These are phyloP conservation scores for Nakataea oryzae DNA, from an alignment of 2,329 filamentous ascomycete species.

Conservation along the genomic window DNA sequence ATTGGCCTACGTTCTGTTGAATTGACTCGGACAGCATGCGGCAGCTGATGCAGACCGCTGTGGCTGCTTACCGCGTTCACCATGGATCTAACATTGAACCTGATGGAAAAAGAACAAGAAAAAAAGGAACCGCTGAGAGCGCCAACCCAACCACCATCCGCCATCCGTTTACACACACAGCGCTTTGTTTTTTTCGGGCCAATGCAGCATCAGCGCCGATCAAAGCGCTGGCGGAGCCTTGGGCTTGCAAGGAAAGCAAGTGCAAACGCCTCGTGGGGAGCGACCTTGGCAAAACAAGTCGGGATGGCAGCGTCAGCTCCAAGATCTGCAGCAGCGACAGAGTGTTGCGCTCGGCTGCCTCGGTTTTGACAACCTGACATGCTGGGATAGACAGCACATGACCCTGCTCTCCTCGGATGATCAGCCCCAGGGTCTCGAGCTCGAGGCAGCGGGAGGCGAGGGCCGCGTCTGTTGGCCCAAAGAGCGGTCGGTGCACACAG, in stretches of 20 bases:
- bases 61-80: too few species aligned
- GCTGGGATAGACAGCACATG: background rate
- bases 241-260: background rate
- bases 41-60: too few species aligned
- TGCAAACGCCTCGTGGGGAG: background rate
- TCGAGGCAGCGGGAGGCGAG: background rate
- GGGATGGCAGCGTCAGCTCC: background rate
- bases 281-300: background rate
- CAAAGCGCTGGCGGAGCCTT: background rate
- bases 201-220: too few species aligned
- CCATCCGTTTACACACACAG: background rate
- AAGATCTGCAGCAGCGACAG: background rate
- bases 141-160: background rate
- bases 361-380: background rate
- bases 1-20: background rate
- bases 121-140: background rate
- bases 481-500: background rate
- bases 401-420: background rate
- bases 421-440: background rate
- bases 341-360: too few species aligned
- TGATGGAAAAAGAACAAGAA: background rate
- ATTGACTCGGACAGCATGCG: too few species aligned
- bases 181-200: too few species aligned
- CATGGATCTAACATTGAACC: too few species aligned
- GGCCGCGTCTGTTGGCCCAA: background rate